phyloP scores from a whole-genome alignment of 169 alveolate species.

The Plasmodium berghei region DNA sequence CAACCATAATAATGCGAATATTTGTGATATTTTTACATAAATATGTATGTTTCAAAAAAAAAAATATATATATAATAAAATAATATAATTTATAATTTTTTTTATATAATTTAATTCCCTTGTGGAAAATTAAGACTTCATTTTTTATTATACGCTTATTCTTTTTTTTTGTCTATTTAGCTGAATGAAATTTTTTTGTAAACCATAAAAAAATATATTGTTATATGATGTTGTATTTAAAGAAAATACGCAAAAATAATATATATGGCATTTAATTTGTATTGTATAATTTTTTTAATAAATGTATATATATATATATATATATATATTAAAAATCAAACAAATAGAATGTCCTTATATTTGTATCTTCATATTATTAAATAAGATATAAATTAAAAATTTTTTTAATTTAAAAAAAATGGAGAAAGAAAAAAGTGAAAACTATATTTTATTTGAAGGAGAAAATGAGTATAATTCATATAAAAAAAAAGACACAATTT shows the following conservation, averaged over 20 bases:
- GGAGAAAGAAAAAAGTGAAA: background rate
- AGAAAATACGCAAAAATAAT: too few species aligned
- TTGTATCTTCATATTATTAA: background rate
- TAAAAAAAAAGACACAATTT: constrained; percentile 2
- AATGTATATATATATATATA: too few species aligned
- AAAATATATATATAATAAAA: background rate
- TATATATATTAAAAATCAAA: too few species aligned
- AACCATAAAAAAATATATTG: too few species aligned
- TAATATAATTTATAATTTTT: background rate
- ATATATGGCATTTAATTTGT: too few species aligned
- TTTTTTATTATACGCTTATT: constrained; percentile 10
- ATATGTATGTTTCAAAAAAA: too few species aligned
- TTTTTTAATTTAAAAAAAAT: constrained; percentile 1
- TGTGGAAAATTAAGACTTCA: constrained; percentile 5
- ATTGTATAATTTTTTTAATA: too few species aligned
- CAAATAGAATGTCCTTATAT: too few species aligned
- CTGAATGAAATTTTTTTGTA: too few species aligned
- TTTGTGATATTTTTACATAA: background rate
- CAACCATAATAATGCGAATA: background rate
- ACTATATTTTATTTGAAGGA: constrained; percentile 51
- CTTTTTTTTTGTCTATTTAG: constrained; percentile 21
- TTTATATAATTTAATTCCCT: background rate
- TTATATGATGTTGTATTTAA: too few species aligned
- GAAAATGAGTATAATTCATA: constrained; percentile 39
- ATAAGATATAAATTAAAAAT: constrained; percentile 1